Base-by-base conservation (phyloP, 768 basidiomycete genomes). In the Suillus bovinus region DNA sequence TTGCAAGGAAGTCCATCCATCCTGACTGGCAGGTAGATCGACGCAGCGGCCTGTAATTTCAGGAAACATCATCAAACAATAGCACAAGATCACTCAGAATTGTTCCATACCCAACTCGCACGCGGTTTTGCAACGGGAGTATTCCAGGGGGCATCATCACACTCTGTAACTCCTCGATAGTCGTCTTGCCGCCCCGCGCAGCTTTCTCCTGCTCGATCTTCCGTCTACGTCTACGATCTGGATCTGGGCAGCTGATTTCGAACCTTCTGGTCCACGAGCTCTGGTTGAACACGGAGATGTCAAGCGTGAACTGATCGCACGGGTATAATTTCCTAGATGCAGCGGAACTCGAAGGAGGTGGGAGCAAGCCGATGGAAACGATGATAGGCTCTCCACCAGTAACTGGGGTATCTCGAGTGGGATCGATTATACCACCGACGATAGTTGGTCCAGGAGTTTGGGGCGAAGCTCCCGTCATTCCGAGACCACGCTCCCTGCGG, bases 281-380 rank as follows among this genome's bases (percentile, higher is more conserved):
- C 74, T 88, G 88, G 68, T 94, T 95, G 68, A 89, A 94, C 60
- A 94, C 91, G 68, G 94, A 94, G 3, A 94, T 88, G 64, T 95
- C 93, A 68, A 95, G 74, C 57, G 86, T 88, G 71, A 95, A 95
- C 56, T 82, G 78, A 67, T 91, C 86, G 31, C 89, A 77, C 20
- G 90, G 90, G 65, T 85, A 88, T 69, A 94, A 86, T 75, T 79
- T 85, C 64, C 76, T 81, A 3, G 36, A 39, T 17, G 47, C 34
- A 58, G 62, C 11, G 36, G 64, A 61, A 39, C 66, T 62, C 53
- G 67, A 66, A 13, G 68, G 69, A 1, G 70, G 61, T 11, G 72
- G 72, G 24, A 79, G 70, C 33, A 84, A 71, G 17, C 88, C 88
- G 13, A 91, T 86, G 14, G 89, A 91, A 34, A 93, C 84, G 17